phyloP scores from a whole-genome alignment of 805 yeast species.

The Candida pini region DNA sequence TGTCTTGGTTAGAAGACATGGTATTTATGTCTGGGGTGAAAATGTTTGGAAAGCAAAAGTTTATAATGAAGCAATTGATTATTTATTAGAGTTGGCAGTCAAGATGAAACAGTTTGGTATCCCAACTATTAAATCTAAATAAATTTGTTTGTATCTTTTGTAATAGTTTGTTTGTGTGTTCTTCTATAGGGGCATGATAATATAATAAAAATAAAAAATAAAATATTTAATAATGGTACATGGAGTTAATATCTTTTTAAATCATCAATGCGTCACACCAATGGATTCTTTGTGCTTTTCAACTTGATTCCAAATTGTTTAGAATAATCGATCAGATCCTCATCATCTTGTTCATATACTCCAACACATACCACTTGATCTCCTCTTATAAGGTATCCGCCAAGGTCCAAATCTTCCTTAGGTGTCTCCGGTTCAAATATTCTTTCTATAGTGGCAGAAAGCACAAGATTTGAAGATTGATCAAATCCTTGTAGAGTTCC shows the following conservation, averaged over 20 bases:
- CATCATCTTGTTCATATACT: slow-evolving; percentile 39
- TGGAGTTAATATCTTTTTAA: background rate
- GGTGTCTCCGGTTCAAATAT: slow-evolving; percentile 38
- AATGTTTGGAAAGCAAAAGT: slow-evolving; percentile 89
- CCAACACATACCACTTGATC: slow-evolving; percentile 56
- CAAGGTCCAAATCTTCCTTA: slow-evolving; percentile 36
- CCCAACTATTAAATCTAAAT: slow-evolving; percentile 34
- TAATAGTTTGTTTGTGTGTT: background rate
- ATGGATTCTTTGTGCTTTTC: slow-evolving; percentile 28
- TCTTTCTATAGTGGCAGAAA: slow-evolving; percentile 47
- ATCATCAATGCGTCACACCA: slow-evolving; percentile 5
- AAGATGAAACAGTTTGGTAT: slow-evolving; percentile 73
- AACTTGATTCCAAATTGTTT: slow-evolving; percentile 19
- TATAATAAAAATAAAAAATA: background rate
- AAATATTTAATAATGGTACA: background rate
- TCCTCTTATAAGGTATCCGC: slow-evolving; percentile 51
- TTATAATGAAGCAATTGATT: slow-evolving; percentile 89
- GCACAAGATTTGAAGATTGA: slow-evolving; percentile 54
- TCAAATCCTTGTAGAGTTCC: slow-evolving; percentile 58
- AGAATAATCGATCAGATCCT: slow-evolving; percentile 37
- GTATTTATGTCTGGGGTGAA: slow-evolving; percentile 96
- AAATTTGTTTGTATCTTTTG: background rate
- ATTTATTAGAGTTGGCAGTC: slow-evolving; percentile 76
- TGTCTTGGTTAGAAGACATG: slow-evolving; percentile 87
- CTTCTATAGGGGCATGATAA: background rate